These are phyloP conservation scores for Kitagawia praeruptora DNA, from an alignment of 129 eudicot genomes.

Conservation along the genomic window DNA sequence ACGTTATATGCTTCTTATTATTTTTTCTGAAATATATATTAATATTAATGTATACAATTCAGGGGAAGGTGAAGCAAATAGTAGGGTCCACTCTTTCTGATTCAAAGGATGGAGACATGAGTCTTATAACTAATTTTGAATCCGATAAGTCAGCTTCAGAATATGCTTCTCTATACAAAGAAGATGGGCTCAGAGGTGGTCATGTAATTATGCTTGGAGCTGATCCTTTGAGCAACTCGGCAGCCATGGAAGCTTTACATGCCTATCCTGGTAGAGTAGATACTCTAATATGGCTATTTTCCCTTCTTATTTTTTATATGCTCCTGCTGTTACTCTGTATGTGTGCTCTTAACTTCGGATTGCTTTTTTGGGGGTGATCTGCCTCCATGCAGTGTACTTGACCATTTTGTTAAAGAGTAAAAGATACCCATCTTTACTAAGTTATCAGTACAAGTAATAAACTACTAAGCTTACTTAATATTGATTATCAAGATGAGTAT, in stretches of 20 bases:
- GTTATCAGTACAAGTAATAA: not conserved
- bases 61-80: constrained; percentile 98
- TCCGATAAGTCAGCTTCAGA: constrained; percentile 89
- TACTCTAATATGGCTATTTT: not conserved
- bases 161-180: constrained; percentile 69
- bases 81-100: constrained; percentile 94
- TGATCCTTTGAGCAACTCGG: constrained; percentile 79
- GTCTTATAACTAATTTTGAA: constrained; percentile 74
- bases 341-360: not conserved
- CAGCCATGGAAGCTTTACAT: constrained; percentile 78
- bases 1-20: not conserved
- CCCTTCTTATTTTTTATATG: not conserved
- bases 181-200: constrained; percentile 86
- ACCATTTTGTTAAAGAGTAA: not conserved
- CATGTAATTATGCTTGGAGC: constrained; percentile 98
- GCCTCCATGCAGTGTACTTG: not conserved
- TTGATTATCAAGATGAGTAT: not conserved
- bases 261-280: constrained; percentile 78
- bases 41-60: not conserved
- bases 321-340: not conserved
- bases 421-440: not conserved
- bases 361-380: not conserved
- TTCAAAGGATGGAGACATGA: constrained; percentile 46
- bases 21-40: not conserved
- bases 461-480: not conserved